Evolutionary conservation across 2,329 filamentous ascomycete genomes (phyloP), one percentile per base, ranked within the genome.

Genomic region (Fusarium tuaranense): DNA sequence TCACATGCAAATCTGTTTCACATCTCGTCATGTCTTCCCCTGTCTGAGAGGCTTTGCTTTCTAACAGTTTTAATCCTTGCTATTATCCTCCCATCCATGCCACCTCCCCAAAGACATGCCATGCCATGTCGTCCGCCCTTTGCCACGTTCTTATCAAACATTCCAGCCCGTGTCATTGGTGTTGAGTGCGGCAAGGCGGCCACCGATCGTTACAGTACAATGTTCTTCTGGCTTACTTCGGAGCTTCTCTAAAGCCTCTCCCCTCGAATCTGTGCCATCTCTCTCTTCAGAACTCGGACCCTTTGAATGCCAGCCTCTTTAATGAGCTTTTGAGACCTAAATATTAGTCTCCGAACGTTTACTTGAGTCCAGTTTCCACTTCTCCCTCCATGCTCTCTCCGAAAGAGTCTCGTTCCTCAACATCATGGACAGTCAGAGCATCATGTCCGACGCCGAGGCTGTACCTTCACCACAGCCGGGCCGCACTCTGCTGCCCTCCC

Each of bases 401-500:
- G 44, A 46, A 58, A n/a, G 44, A 60, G 44, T 48, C 36, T 73
- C 58, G 34, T 67, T 74, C 13, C 34, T 9, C 62, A 63, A 60
- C 68, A 20, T n/a, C 68, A 79, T 79, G 77, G 70, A 76, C 41
- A 79, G 59, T 58, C 27, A 66, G 38, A 71, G 67, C 62, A 57
- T 68, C 38, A 46, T 65, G 55, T 72, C 71, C 34, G 59, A 38
- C 60, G 38, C 69, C 53, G 72, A 76, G 51, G 70, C 70, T 25
- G 66, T 65, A 34, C 69, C 72, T 51, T 76, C 44, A 27, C 22
- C 78, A 7, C 77, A 77, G 20, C 79, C 78, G 4, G 78, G 78
- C 14, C 81, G 80, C 60, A 91, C 89, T 13, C 85, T 93, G 20
- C 86, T 93, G 0, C 91, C 91, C 1, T 76, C 82, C 2, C 85